phyloP scores from a whole-genome alignment of 2,329 filamentous ascomycete species.

The Cercospora zeina region DNA sequence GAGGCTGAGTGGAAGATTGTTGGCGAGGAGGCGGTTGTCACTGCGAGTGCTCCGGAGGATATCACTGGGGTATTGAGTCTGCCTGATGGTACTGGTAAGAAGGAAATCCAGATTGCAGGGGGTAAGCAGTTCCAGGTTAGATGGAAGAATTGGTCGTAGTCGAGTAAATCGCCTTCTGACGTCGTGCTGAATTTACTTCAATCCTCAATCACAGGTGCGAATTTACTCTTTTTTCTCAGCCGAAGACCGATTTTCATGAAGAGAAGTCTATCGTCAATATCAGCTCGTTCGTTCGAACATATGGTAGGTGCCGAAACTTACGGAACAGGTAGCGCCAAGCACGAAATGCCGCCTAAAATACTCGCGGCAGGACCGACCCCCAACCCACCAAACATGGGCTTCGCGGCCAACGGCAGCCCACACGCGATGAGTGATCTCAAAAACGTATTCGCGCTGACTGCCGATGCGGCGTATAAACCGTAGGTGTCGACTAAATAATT shows the following conservation, averaged over 20 bases:
- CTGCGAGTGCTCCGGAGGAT: background rate
- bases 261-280: constrained; percentile 35
- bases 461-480: constrained; percentile 49
- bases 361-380: constrained; percentile 48
- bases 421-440: constrained; percentile 48
- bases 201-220: constrained; percentile 23
- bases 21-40: constrained; percentile 1
- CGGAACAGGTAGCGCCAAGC: constrained; percentile 47
- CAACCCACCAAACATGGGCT: constrained; percentile 46
- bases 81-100: background rate
- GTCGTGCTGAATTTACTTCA: background rate
- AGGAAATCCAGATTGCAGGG: background rate
- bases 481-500: constrained; percentile 48
- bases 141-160: background rate
- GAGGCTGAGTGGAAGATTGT: constrained; percentile 32
- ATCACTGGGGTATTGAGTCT: constrained; percentile 5
- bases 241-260: constrained; percentile 48
- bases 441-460: constrained; percentile 54
- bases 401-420: constrained; percentile 41
- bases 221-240: constrained; percentile 47
- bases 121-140: background rate
- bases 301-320: background rate
- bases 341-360: constrained; percentile 47
- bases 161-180: background rate
- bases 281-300: background rate